Evolutionary conservation across 2,329 filamentous ascomycete genomes (phyloP).

Genomic region (Bimuria novae-zelandiae): DNA sequence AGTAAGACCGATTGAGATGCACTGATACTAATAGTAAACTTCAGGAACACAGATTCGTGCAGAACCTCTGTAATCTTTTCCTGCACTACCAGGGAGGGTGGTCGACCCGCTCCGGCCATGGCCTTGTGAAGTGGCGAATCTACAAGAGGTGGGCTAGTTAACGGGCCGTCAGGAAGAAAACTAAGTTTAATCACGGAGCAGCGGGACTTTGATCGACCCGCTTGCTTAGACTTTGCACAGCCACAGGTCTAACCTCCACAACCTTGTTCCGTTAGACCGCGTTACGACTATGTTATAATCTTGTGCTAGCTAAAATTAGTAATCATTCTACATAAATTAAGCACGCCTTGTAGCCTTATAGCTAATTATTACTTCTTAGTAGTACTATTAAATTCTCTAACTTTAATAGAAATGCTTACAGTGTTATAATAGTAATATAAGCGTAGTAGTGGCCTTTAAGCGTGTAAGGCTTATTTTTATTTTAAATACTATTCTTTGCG

Average conservation of each 20-base stretch:
- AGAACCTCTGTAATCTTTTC: too few relatives aligned
- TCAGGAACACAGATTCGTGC: too few relatives aligned
- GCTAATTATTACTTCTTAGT: slow-evolving; percentile 11
- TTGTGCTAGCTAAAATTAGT: background rate
- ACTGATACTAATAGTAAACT: too few relatives aligned
- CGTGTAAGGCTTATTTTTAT: slow-evolving; percentile 7
- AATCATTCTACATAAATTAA: slow-evolving; percentile 9
- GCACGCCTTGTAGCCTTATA: slow-evolving; percentile 7
- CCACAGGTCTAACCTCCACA: too few relatives aligned
- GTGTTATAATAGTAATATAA: slow-evolving; percentile 13
- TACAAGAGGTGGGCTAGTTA: too few relatives aligned
- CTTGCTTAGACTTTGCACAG: too few relatives aligned
- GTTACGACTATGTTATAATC: background rate
- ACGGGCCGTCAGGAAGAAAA: background rate
- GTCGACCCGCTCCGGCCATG: too few relatives aligned
- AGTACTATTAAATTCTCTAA: slow-evolving; percentile 8
- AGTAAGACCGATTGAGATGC: too few relatives aligned
- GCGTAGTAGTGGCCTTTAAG: slow-evolving; percentile 10
- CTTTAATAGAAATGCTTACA: slow-evolving; percentile 10
- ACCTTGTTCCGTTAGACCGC: background rate
- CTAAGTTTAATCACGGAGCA: background rate
- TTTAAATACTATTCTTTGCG: slow-evolving; percentile 4
- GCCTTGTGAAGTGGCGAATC: too few relatives aligned
- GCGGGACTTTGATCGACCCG: background rate
- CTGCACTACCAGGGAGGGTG: too few relatives aligned